Evolutionary conservation across 768 basidiomycete genomes (phyloP).

Genomic region (Pisolithus tinctorius): DNA sequence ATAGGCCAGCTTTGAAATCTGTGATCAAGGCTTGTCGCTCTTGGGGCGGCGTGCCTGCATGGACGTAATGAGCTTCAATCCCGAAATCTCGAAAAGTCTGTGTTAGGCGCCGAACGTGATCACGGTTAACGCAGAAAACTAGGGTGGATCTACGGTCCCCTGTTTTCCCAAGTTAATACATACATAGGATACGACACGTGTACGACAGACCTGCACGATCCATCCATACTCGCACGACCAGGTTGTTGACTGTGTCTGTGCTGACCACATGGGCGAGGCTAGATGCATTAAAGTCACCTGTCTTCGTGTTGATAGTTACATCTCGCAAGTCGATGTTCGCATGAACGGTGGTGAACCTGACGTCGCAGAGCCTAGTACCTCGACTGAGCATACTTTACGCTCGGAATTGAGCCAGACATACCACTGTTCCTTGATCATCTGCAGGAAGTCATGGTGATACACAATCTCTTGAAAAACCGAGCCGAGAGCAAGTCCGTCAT

Average conservation of each 20-base stretch:
- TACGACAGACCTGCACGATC: constrained; percentile 65
- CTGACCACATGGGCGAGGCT: constrained; percentile 81
- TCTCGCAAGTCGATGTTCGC: constrained; percentile 63
- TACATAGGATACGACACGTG: constrained; percentile 3
- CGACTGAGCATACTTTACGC: background rate
- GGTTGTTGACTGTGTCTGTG: constrained; percentile 64
- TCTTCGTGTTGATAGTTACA: constrained; percentile 58
- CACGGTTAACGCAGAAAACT: constrained; percentile 84
- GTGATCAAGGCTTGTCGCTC: constrained; percentile 61
- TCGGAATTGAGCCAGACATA: constrained; percentile 17
- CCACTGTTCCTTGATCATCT: constrained; percentile 94
- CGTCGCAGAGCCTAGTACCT: constrained; percentile 64
- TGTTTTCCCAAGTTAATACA: constrained; percentile 17
- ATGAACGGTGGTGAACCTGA: constrained; percentile 78
- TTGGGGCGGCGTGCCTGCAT: constrained; percentile 54
- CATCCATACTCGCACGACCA: constrained; percentile 80
- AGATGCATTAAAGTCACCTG: constrained; percentile 77
- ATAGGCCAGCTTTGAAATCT: constrained; percentile 64
- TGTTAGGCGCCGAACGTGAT: constrained; percentile 74
- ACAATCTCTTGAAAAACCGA: constrained; percentile 88
- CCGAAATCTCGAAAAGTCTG: constrained; percentile 65
- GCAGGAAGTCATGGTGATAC: constrained; percentile 83
- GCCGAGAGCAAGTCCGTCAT: constrained; percentile 84
- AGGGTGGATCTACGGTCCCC: constrained; percentile 76
- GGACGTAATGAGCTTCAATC: constrained; percentile 79